Conservation (phyloP, 148 eudicot genomes). For the Rheum nobile region DNA sequence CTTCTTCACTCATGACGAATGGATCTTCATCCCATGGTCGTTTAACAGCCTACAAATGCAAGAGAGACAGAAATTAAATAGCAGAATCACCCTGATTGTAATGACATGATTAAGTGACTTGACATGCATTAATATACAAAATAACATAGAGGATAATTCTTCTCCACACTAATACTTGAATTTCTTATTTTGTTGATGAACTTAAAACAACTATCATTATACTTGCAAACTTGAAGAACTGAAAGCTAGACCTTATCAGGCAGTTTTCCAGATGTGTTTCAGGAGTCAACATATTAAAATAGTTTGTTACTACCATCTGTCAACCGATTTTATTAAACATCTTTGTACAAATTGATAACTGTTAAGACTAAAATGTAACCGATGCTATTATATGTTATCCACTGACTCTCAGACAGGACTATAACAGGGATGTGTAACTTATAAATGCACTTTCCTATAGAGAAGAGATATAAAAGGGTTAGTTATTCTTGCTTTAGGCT, state of each 20-base stretch:
- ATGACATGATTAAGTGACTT: not conserved
- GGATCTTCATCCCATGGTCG: constrained; percentile 99
- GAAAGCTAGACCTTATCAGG: not conserved
- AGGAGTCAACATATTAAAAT: not conserved
- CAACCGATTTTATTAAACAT: not conserved
- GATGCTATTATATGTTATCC: too few relatives aligned
- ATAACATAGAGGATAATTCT: not conserved
- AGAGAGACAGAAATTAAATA: constrained; percentile 5
- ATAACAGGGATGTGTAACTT: not conserved
- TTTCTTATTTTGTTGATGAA: not conserved
- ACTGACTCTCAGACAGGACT: not conserved
- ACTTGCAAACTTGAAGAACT: not conserved
- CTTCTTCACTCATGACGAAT: constrained; percentile 77
- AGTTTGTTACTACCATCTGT: not conserved
- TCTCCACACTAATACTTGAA: not conserved
- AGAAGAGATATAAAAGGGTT: not conserved
- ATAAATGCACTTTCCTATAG: not conserved
- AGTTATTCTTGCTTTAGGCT: not conserved
- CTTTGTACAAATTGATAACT: not conserved
- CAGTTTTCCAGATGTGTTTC: not conserved
- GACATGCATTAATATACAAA: not conserved
- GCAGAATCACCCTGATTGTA: not conserved
- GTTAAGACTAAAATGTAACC: too few relatives aligned
- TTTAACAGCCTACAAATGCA: constrained; percentile 48
- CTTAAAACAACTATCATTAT: not conserved